Evolutionary conservation across 805 yeast species (phyloP).

Genomic region (Lipomyces kockii): DNA sequence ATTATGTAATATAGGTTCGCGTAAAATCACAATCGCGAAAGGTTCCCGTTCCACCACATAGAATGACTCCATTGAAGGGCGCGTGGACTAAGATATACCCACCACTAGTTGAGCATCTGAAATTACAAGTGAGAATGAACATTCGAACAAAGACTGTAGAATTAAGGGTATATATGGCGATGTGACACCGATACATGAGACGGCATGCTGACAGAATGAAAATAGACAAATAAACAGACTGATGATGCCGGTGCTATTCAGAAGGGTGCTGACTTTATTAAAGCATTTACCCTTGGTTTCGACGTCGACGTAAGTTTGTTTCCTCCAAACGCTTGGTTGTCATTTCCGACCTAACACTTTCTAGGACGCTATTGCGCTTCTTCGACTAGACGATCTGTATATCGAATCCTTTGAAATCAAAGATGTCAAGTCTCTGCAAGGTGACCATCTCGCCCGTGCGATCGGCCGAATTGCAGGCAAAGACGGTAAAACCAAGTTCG

Average conservation of each 20-base stretch:
- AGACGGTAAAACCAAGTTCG: slow-evolving; percentile 98
- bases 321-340: background rate
- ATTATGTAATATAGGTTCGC: slow-evolving; percentile 8
- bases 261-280: slow-evolving; percentile 95
- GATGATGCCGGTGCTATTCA: slow-evolving; percentile 93
- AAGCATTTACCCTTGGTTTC: slow-evolving; percentile 94
- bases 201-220: background rate
- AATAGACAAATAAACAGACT: slow-evolving; percentile 78
- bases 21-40: slow-evolving; percentile 86
- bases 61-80: slow-evolving; percentile 90
- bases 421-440: slow-evolving; percentile 92
- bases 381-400: slow-evolving; percentile 92
- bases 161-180: slow-evolving; percentile 44
- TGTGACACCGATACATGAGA: background rate
- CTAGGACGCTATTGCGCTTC: slow-evolving; percentile 84
- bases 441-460: slow-evolving; percentile 97
- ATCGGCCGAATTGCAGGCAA: slow-evolving; percentile 99
- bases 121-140: slow-evolving; percentile 96
- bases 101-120: slow-evolving; percentile 92
- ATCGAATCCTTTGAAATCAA: slow-evolving; percentile 96
- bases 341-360: background rate
- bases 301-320: slow-evolving; percentile 66
- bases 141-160: slow-evolving; percentile 85
- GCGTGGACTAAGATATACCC: slow-evolving; percentile 95
- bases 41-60: slow-evolving; percentile 93